Evolutionary conservation across 768 basidiomycete genomes (phyloP), one percentile per base, ranked within the genome.

Genomic region (Pleurotus djamor): DNA sequence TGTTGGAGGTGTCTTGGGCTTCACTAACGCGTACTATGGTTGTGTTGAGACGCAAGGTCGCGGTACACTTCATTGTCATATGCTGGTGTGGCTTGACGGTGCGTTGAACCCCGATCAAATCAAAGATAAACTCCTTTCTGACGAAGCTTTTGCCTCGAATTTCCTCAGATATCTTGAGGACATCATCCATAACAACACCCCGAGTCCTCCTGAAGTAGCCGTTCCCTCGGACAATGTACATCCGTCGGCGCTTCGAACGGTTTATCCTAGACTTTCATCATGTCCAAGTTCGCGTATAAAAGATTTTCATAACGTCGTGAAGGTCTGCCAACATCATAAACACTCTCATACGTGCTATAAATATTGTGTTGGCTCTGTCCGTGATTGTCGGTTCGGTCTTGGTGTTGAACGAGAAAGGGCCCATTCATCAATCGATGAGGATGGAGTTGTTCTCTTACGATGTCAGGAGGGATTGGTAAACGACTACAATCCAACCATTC

Each of bases 391-490:
- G 0, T 76, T 78, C 58, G 65, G 67, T 71, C 65, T n/a, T n/a
- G n/a, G n/a, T n/a, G n/a, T n/a, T n/a, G n/a, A n/a, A n/a, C n/a
- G n/a, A n/a, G n/a, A n/a, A n/a, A n/a, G n/a, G n/a, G n/a, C n/a
- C n/a, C n/a, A n/a, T n/a, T n/a, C n/a, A n/a, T n/a, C n/a, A n/a
- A n/a, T n/a, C n/a, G n/a, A n/a, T n/a, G n/a, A n/a, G n/a, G n/a
- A n/a, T n/a, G n/a, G n/a, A n/a, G n/a, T n/a, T n/a, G n/a, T n/a
- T n/a, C n/a, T n/a, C 2, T 16, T 38, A 0, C 63, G 68, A 1
- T 68, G 71, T 38, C 44, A 79, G 0, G 69, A 83, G 65, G 74
- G 77, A 0, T 21, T 76, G 48, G 75, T 81, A 0, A 82, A 81
- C 45, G 73, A 79, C 56, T 81, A 76, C 56, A 80, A 80, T 64